Evolutionary conservation across 371 early-diverging fungal genomes (phyloP).

Genomic region (Lichtheimia corymbifera): DNA sequence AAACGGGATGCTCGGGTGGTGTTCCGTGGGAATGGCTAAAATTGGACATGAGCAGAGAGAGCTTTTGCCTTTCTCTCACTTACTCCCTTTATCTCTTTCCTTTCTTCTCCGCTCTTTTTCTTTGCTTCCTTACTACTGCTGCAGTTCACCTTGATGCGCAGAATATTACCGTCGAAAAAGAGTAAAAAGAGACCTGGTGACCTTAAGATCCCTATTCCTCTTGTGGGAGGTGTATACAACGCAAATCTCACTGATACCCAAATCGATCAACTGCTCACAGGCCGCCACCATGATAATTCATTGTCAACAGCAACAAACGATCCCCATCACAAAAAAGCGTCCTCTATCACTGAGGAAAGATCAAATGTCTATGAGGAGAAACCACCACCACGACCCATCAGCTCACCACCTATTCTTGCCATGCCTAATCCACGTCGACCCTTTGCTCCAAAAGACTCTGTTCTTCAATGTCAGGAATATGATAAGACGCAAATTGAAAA

Average conservation of each 20-base stretch:
- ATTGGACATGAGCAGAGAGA: neutral
- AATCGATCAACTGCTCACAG: slow-evolving; percentile 11
- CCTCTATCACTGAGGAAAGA: neutral
- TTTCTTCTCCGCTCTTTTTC: neutral
- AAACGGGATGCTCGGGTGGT: neutral
- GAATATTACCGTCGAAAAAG: slow-evolving; percentile 11
- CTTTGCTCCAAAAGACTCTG: slow-evolving; percentile 6
- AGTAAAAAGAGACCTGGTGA: slow-evolving; percentile 12
- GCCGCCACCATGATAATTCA: neutral
- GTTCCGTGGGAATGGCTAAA: slow-evolving; percentile 2
- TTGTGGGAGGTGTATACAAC: slow-evolving; percentile 16
- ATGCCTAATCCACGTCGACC: slow-evolving; percentile 21
- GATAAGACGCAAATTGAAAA: slow-evolving; percentile 16
- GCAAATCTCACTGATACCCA: slow-evolving; percentile 10
- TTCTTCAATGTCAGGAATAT: slow-evolving; percentile 9
- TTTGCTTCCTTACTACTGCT: no score
- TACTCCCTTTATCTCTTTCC: neutral
- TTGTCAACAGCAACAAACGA: slow-evolving; percentile 1
- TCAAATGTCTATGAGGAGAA: neutral
- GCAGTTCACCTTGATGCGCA: slow-evolving; percentile 3
- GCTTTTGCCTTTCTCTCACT: neutral
- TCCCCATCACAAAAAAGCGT: neutral
- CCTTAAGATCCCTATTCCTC: slow-evolving; percentile 15
- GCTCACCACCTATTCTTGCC: slow-evolving; percentile 15
- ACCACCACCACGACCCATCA: slow-evolving; percentile 13